Percentiles rank a stretch among this genome's conserved stretches.
Conservation (phyloP, 345 rosid species). For the Eucalyptus marginata region DNA sequence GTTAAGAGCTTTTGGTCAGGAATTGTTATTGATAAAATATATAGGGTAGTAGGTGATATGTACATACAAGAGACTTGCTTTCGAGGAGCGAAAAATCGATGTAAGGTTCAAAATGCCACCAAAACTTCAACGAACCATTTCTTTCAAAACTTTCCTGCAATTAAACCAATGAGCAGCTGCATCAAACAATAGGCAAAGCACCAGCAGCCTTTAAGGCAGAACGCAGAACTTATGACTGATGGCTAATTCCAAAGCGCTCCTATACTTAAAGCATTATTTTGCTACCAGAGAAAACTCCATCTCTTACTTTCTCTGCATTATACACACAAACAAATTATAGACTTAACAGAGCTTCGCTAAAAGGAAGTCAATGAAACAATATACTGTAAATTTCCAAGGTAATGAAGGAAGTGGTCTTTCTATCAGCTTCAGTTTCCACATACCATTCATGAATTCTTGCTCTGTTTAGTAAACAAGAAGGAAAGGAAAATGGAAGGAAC, state of each 20-base stretch:
- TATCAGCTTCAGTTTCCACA: not conserved
- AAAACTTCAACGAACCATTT: constrained; percentile 43
- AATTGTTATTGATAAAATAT: not conserved
- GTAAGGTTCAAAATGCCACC: constrained; percentile 57
- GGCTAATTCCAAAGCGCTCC: not conserved
- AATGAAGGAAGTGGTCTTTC: not conserved
- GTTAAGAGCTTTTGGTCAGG: too few relatives aligned
- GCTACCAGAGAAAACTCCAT: not conserved
- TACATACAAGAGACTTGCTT: constrained; percentile 15
- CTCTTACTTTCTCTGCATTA: not conserved
- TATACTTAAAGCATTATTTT: not conserved
- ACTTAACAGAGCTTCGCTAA: too few relatives aligned
- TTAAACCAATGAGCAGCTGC: not conserved
- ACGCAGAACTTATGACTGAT: not conserved
- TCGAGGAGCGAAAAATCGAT: not conserved
- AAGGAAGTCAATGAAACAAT: not conserved
- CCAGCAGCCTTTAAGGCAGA: not conserved
- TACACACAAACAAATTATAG: not conserved
- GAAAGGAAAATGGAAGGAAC: not conserved
- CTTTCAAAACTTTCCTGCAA: constrained; percentile 59
- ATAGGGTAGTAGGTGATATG: not conserved
- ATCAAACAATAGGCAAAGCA: not conserved
- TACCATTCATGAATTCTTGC: not conserved
- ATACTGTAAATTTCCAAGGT: not conserved
- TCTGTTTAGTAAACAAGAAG: not conserved